phyloP scores from a whole-genome alignment of 192 early-diverging fungal species.

The Rhizoclosmatium globosum region DNA sequence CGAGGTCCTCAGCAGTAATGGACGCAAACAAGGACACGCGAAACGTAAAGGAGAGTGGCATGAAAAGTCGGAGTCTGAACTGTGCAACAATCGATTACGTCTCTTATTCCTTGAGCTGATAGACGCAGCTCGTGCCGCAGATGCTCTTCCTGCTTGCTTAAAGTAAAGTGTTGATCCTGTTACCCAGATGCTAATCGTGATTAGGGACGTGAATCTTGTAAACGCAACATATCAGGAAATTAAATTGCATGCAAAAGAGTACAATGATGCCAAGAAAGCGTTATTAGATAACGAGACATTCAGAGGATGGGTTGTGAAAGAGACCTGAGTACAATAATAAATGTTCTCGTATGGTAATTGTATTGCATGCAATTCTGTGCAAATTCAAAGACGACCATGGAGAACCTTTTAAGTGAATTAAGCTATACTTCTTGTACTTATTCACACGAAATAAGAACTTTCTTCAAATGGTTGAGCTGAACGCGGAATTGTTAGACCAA shows the following conservation, averaged over 20 bases:
- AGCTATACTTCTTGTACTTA: not conserved
- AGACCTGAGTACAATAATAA: not conserved
- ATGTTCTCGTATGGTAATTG: too few relatives aligned
- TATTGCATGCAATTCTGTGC: too few relatives aligned
- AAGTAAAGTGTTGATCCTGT: not conserved
- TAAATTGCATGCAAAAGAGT: conserved; percentile 5
- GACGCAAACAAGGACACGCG: conserved; percentile 30
- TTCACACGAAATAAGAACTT: not conserved
- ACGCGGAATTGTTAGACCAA: not conserved
- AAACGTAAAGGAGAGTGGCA: conserved; percentile 25
- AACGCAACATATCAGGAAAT: not conserved
- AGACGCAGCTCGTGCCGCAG: not conserved
- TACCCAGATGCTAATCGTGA: not conserved
- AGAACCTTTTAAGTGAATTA: too few relatives aligned
- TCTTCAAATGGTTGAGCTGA: not conserved
- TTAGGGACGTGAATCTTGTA: not conserved
- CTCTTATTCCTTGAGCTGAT: conserved; percentile 14
- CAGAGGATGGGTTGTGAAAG: conserved; percentile 38
- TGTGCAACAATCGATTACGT: conserved; percentile 14
- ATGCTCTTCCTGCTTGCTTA: conserved; percentile 1
- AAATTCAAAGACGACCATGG: too few relatives aligned
- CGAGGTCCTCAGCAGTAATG: conserved; percentile 13
- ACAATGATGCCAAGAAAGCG: conserved; percentile 4
- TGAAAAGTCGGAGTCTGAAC: conserved; percentile 2
- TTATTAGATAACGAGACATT: conserved; percentile 24